Evolutionary conservation across 805 yeast species (phyloP).

Genomic region (Debaryomyces castellii): DNA sequence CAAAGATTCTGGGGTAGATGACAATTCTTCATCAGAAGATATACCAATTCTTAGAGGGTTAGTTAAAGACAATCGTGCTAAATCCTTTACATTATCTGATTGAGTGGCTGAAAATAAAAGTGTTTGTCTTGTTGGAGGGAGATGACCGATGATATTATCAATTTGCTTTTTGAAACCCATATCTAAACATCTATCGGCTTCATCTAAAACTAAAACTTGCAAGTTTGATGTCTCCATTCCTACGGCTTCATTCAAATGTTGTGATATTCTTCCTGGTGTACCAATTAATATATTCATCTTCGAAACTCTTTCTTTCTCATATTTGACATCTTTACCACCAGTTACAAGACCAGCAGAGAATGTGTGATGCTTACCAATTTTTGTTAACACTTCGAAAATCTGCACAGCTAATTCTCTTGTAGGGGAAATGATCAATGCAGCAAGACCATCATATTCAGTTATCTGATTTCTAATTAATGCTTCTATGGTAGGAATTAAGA

Average conservation of each 20-base stretch:
- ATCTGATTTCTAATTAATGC: constrained; percentile 67
- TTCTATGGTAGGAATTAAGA: constrained; percentile 77
- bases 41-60: constrained; percentile 52
- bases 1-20: constrained; percentile 78
- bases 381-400: constrained; percentile 82
- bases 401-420: constrained; percentile 91
- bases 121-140: constrained; percentile 83
- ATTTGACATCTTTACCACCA: constrained; percentile 87
- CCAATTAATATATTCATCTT: constrained; percentile 82
- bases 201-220: constrained; percentile 81
- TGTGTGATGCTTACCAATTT: constrained; percentile 70
- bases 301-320: constrained; percentile 76
- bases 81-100: constrained; percentile 75
- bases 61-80: constrained; percentile 74
- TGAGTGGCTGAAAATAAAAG: constrained; percentile 86
- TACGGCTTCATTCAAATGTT: constrained; percentile 87
- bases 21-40: constrained; percentile 45
- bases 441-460: constrained; percentile 84
- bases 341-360: constrained; percentile 90
- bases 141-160: constrained; percentile 74
- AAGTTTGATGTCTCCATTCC: constrained; percentile 73
- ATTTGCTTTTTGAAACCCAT: constrained; percentile 88
- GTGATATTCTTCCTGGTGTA: constrained; percentile 88
- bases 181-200: constrained; percentile 89
- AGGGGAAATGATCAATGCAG: constrained; percentile 87